Conservation (phyloP, 345 rosid genomes). For the Eucalyptus regnans region DNA sequence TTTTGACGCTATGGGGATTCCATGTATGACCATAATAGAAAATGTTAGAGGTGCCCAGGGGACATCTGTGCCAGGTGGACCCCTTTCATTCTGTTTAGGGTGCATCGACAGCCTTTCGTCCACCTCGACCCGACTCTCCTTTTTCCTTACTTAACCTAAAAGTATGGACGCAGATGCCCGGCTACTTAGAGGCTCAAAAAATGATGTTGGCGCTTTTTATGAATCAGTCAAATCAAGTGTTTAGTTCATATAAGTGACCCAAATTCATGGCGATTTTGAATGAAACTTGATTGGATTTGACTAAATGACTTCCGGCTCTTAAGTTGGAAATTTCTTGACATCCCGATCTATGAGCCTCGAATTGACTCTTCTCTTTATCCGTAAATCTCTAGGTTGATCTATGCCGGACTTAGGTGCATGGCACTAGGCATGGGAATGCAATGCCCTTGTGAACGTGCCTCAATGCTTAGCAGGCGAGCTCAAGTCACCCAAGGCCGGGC, state of each 20-base stretch:
- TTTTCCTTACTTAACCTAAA: background rate
- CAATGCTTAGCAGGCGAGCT: fast-evolving
- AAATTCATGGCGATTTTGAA: background rate
- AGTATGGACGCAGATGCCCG: background rate
- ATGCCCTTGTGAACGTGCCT: background rate
- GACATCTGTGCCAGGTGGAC: background rate
- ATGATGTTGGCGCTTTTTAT: background rate
- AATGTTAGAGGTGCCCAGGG: background rate
- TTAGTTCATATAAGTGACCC: background rate
- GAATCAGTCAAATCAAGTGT: background rate
- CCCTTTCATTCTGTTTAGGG: background rate
- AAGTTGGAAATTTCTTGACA: background rate
- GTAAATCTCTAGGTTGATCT: fast-evolving
- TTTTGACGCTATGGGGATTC: background rate
- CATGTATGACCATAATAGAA: background rate
- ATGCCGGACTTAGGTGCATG: fast-evolving
- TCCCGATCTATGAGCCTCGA: background rate
- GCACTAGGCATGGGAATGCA: background rate
- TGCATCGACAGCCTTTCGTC: background rate
- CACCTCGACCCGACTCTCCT: background rate
- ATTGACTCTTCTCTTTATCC: background rate
- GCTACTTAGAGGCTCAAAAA: background rate
- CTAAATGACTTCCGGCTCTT: background rate
- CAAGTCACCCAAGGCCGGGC: background rate
- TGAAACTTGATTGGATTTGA: background rate